Evolutionary conservation across 768 basidiomycete species (phyloP), one percentile per base, ranked within the genome.

Genomic region (Astraeus odoratus): DNA sequence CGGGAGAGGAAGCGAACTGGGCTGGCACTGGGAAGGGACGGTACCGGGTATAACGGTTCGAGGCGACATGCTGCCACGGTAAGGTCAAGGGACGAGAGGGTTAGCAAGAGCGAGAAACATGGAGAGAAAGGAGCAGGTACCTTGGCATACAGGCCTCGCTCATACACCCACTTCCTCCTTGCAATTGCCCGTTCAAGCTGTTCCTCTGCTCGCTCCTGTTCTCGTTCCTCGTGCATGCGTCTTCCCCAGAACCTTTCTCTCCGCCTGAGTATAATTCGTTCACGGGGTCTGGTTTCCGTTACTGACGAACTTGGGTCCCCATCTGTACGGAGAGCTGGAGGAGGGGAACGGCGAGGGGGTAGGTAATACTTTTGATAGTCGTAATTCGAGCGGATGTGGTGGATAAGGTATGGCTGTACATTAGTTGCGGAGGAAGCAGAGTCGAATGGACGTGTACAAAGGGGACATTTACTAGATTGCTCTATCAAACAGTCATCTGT

Each of bases 1-100:
- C 84, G 24, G 74, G 77, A 15, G 90, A 87, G 1, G 83, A 76
- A 9, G 88, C 50, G 53, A 97, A 90, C 56, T 91, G 89, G 3
- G 83, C 66, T 1, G 93, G 90, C 0, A 81, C 82, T n/a, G 93
- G 92, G 52, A 79, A 89, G 16, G 93, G 92, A n/a, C 81, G 80
- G 62, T 87, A 95, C 41, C 85, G 80, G 4, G 93, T 94, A 55
- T 76, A 81, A 1, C 77, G 59, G 56, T 96, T 97, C 24, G 89
- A 91, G 3, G 89, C 93, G 41, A 96, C 80, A 58, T 97, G 93
- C 92, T 96, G 57, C 29, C 29, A 36, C 16, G 16, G 16, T 8
- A 23, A 6, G 16, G 5, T 3, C 1, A 23, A 23, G 12, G 5
- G 12, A 39, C 5, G 15, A 8, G 22, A n/a, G 26, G 15, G 23